These are phyloP conservation scores for Trichoderma gamsii DNA, from an alignment of 495 filamentous ascomycete species.

Conservation along the genomic window DNA sequence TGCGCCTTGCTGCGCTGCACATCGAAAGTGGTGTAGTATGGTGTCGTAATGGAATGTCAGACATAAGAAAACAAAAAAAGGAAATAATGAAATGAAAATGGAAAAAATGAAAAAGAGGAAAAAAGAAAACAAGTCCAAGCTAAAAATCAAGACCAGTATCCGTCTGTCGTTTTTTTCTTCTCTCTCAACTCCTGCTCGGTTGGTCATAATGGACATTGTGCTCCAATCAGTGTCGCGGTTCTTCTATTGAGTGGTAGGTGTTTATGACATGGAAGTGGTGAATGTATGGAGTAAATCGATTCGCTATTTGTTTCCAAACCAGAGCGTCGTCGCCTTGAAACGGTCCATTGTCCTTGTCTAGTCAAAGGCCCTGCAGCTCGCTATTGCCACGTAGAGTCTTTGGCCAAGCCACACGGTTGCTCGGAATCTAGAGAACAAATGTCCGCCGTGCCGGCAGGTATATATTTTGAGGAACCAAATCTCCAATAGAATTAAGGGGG, in stretches of 20 bases:
- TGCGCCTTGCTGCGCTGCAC: constrained; percentile 17
- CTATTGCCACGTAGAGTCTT: neutral
- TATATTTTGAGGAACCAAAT: neutral
- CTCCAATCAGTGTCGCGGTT: constrained; percentile 1
- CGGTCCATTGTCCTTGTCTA: neutral
- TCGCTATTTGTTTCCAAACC: constrained; percentile 11
- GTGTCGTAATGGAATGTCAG: constrained; percentile 16
- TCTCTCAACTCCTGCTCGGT: constrained; percentile 4
- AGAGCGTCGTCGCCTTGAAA: neutral
- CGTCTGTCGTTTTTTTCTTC: constrained; percentile 12
- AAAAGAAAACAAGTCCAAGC: constrained; percentile 15
- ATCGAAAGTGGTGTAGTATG: constrained; percentile 14
- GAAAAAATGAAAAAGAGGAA: constrained; percentile 13
- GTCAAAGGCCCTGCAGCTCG: neutral
- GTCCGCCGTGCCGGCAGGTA: neutral
- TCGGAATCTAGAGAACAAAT: neutral
- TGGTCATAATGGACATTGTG: constrained; percentile 8
- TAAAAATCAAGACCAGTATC: constrained; percentile 14
- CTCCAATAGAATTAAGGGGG: constrained; percentile 6
- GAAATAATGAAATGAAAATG: constrained; percentile 6
- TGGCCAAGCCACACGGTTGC: neutral
- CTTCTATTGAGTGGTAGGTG: constrained; percentile 13
- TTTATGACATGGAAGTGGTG: constrained; percentile 9
- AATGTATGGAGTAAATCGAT: constrained; percentile 7
- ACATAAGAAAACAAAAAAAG: constrained; percentile 6